These are phyloP conservation scores for Epichloe sylvatica DNA, from an alignment of 2,329 filamentous ascomycete genomes.

Conservation along the genomic window DNA sequence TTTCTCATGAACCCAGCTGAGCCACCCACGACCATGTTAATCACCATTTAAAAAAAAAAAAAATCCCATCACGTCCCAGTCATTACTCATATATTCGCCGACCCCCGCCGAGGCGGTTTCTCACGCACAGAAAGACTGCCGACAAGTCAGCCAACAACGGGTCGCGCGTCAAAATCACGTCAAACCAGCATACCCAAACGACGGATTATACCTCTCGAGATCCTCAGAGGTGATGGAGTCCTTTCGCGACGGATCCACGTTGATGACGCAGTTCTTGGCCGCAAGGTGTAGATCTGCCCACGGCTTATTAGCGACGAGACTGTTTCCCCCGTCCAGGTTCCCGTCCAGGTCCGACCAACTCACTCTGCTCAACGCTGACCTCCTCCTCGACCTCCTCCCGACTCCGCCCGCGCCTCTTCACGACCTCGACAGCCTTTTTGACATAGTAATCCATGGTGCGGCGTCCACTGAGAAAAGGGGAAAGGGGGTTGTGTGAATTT, in stretches of 20 bases:
- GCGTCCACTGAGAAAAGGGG: neutral
- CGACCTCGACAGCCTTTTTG: constrained; percentile 2
- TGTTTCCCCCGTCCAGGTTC: too few species aligned
- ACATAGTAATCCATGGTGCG: constrained; percentile 2
- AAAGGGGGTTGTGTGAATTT: fast-evolving
- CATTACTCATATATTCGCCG: too few species aligned
- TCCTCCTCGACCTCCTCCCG: neutral
- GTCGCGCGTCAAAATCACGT: too few species aligned
- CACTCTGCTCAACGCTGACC: neutral
- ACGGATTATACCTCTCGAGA: neutral
- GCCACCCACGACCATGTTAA: too few species aligned
- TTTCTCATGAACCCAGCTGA: too few species aligned
- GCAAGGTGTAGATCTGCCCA: constrained; percentile 1
- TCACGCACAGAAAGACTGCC: too few species aligned
- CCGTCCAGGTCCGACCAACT: neutral
- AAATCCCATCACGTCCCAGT: too few species aligned
- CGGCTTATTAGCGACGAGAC: too few species aligned
- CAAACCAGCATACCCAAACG: neutral
- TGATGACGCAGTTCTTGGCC: constrained; percentile 1
- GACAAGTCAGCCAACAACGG: too few species aligned
- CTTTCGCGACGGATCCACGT: neutral
- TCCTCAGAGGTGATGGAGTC: neutral
- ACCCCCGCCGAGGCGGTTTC: too few species aligned
- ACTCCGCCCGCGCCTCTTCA: constrained; percentile 2
- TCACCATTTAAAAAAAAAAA: too few species aligned